Conservation (phyloP, 768 basidiomycete genomes). For the Collybia sordida region DNA sequence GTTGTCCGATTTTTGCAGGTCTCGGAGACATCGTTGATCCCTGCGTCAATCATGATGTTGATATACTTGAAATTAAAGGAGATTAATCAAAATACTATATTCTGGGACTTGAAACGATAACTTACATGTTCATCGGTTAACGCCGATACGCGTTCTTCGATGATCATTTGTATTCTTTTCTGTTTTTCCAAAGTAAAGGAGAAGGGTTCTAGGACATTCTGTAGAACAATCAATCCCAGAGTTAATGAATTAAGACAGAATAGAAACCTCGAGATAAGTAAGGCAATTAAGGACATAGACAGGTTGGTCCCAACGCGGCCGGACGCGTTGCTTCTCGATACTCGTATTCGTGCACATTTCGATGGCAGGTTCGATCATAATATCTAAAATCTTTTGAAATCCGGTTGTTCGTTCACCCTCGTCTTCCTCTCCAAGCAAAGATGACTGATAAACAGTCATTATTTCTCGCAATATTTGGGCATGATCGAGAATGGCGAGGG, state of each 20-base stretch:
- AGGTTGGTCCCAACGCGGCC: constrained; percentile 73
- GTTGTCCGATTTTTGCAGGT: constrained; percentile 38
- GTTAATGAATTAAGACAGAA: not conserved
- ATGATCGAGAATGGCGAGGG: constrained; percentile 78
- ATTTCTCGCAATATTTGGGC: constrained; percentile 84
- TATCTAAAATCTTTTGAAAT: constrained; percentile 76
- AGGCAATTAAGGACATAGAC: constrained; percentile 88
- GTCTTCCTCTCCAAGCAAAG: constrained; percentile 69
- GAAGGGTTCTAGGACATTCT: constrained; percentile 69
- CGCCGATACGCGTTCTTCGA: constrained; percentile 59
- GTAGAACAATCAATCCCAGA: constrained; percentile 2
- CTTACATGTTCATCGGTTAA: constrained; percentile 86
- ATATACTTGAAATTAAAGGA: constrained; percentile 33
- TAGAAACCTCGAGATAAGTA: constrained; percentile 73
- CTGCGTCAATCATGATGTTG: constrained; percentile 54
- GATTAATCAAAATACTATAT: constrained; percentile 3
- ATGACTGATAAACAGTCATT: constrained; percentile 85
- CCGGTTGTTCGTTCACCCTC: constrained; percentile 36
- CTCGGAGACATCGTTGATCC: constrained; percentile 45
- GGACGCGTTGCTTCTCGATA: constrained; percentile 57
- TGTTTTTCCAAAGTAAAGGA: constrained; percentile 67
- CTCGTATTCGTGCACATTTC: constrained; percentile 69
- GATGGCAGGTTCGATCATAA: constrained; percentile 82
- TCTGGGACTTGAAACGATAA: constrained; percentile 7
- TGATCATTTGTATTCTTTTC: constrained; percentile 50